These are phyloP conservation scores for Cyclostephanos invisitatus DNA, from an alignment of 108 stramenopile species.

Conservation along the genomic window DNA sequence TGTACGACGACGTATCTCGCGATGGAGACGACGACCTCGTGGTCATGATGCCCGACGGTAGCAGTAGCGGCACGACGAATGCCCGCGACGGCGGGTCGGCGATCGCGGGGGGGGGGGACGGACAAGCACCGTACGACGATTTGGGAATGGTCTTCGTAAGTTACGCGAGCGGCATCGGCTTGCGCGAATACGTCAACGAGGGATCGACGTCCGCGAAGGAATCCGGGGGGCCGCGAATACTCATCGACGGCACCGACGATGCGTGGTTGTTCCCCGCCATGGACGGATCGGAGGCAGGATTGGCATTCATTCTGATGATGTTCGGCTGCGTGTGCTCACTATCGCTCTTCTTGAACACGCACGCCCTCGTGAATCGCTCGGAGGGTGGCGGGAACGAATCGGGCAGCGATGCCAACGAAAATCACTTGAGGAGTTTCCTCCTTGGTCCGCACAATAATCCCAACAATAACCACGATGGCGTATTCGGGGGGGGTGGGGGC, in stretches of 20 bases:
- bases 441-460: not conserved
- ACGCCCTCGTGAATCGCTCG: not conserved
- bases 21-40: conserved; percentile 25
- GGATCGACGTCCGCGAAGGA: conserved; percentile 8
- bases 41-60: conserved; percentile 36
- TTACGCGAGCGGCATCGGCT: conserved; percentile 32
- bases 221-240: conserved; percentile 30
- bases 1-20: conserved; percentile 30
- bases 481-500: not conserved
- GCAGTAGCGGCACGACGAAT: not conserved
- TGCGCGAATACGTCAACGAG: conserved; percentile 25
- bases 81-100: not conserved
- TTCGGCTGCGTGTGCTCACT: conserved; percentile 45
- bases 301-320: conserved; percentile 38
- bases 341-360: conserved; percentile 31
- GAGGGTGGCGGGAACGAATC: not conserved
- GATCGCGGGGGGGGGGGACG: not conserved
- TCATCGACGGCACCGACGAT: conserved; percentile 37
- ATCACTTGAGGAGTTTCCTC: not conserved
- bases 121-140: conserved; percentile 15
- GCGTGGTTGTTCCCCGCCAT: conserved; percentile 15
- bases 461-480: not conserved
- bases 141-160: conserved; percentile 47
- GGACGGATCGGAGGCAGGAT: conserved; percentile 12
- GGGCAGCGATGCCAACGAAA: conserved; percentile 23